Evolutionary conservation across 106 monocot genomes (phyloP), one percentile per base, ranked within the genome.

Genomic region (Allium sativum): DNA sequence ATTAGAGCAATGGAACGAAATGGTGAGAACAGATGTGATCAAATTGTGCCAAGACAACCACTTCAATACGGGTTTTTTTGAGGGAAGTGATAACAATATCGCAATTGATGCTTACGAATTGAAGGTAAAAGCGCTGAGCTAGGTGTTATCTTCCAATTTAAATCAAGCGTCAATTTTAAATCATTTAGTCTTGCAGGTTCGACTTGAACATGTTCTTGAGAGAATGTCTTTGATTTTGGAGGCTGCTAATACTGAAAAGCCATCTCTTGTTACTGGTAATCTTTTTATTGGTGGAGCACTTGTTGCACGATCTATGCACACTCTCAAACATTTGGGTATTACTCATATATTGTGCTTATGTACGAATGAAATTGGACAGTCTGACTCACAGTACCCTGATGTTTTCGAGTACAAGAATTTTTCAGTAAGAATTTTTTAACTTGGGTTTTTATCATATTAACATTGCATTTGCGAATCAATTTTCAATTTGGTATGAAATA

Each of bases 301-400:
- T 21, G 87, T 84, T 48, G 96, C 96, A 56, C 78, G 79, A 59
- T 87, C 96, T 40, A 45, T 73, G 9, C 59, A 91, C 77, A 96
- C 96, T 14, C 79, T 96, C 42, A 81, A 82, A 61, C 77, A 82
- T 43, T 84, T 91, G 72, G 87, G 96, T 42, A 91, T 96, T 63
- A 82, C 95, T 18, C 82, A 91, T 70, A 84, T 96, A 58, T 62
- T 96, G 40, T 96, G 95, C 67, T 70, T 96, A 47, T 96, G 96
- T 61, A 75, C 91, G 21, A 87, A 96, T 72, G 96, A 96, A 78
- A 96, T 91, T 76, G 91, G 96, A 15, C 96, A 96, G 70, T 91
- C 91, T 48, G 96, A 96, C 56, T 79, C 87, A 14, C 96, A 96
- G 65, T 76, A 75, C 78, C 96, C 84, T 50, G 84, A 96, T 19